Evolutionary conservation across 2,329 filamentous ascomycete genomes (phyloP), one percentile per base, ranked within the genome.

Genomic region (Sclerotinia sclerotiorum): DNA sequence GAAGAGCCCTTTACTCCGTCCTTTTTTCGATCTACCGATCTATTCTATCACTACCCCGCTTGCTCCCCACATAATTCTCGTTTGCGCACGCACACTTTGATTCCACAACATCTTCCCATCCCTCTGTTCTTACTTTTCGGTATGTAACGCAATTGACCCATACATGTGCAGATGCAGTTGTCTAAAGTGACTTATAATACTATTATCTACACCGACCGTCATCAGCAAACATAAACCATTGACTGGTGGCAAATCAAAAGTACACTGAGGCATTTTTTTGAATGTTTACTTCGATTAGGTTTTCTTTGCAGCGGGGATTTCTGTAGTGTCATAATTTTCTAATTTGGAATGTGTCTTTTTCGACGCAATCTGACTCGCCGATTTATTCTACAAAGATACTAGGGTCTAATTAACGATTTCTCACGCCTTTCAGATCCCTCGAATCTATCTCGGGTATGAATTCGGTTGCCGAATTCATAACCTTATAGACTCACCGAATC

Each of bases 1-100:
- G 0, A 27, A 21, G 8, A 11, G 1, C 1, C 19, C 21, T 15
- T 11, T 39, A 10, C 35, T 10, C 2, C n/a, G 11, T 0, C 52
- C 19, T 8, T 15, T 32, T 35, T n/a, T 21, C 19, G 32, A 55
- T 11, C 10, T 42, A 42, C 39, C 2, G 39, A 42, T 42, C 39
- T 8, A 42, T 13, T 42, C 39, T 42, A 42, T 42, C 39, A 42
- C 35, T 19, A 32, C 27, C 17, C 29, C 19, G 27, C 19, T 55
- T 55, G 8, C 8, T 21, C 27, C 27, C 27, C 4, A 21, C 27
- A 10, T 35, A n/a, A 55, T 55, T 10, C 29, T n/a, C 27, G 5
- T 13, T 55, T 55, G 52, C 27, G 21, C 51, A 39, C 35, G 8
- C 35, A 39, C 35, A 39, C 35, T 7, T 39, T 39, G 32, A 32